phyloP scores from a whole-genome alignment of 2,329 filamentous ascomycete species.

The Alternaria viburni region DNA sequence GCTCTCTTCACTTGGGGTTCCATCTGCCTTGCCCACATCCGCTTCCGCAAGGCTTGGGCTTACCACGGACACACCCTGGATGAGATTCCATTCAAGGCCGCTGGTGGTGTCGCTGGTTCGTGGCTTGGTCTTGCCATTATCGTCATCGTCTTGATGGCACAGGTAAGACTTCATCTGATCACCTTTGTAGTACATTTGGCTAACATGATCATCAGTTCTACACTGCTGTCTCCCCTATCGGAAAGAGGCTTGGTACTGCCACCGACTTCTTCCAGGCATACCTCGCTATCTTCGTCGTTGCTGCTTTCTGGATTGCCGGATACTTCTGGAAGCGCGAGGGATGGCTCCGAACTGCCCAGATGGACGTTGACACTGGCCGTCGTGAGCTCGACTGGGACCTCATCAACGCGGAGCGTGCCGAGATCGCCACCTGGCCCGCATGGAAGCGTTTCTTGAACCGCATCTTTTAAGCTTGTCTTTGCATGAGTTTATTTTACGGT shows the following conservation, averaged over 20 bases:
- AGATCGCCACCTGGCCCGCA: constrained; percentile 58
- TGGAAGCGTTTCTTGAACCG: constrained; percentile 51
- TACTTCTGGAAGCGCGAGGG: constrained; percentile 70
- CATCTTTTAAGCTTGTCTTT: constrained; percentile 34
- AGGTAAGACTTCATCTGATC: constrained; percentile 32
- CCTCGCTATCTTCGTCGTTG: constrained; percentile 55
- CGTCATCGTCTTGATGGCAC: constrained; percentile 47
- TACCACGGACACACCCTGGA: constrained; percentile 50
- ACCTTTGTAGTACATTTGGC: not conserved
- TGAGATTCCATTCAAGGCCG: constrained; percentile 54
- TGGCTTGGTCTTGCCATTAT: constrained; percentile 50
- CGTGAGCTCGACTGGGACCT: constrained; percentile 70
- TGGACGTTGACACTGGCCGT: constrained; percentile 71
- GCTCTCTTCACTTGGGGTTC: constrained; percentile 81
- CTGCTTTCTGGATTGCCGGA: constrained; percentile 54
- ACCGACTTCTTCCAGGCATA: constrained; percentile 56
- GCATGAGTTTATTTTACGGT: not conserved
- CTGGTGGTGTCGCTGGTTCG: constrained; percentile 50
- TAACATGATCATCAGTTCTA: constrained; percentile 47
- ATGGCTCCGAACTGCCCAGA: constrained; percentile 65
- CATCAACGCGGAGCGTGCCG: constrained; percentile 62
- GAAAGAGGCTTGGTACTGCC: constrained; percentile 39
- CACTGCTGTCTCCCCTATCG: constrained; percentile 44
- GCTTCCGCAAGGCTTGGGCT: constrained; percentile 70
- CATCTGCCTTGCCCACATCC: constrained; percentile 90